Evolutionary conservation across 2,329 filamentous ascomycete genomes (phyloP).

Genomic region (Neofusicoccum ribis): DNA sequence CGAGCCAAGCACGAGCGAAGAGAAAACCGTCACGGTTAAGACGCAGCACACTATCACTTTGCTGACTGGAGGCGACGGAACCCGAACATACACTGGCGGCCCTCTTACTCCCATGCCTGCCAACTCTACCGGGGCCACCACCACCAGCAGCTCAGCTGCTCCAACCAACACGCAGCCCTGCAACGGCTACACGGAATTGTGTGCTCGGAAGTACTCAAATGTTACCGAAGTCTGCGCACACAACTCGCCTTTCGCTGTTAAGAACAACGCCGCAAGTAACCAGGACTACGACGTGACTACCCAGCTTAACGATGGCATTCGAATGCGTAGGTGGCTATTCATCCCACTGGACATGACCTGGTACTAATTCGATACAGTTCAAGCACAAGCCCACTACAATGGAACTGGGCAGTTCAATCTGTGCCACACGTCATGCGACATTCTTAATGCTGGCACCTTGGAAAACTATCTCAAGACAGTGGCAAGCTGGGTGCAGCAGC

Average conservation of each 20-base stretch:
- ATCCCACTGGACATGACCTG: neutral
- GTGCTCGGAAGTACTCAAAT: conserved; percentile 41
- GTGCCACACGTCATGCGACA: conserved; percentile 80
- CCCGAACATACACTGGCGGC: conserved; percentile 13
- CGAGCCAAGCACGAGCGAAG: neutral
- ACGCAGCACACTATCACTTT: conserved; percentile 12
- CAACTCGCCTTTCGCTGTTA: conserved; percentile 38
- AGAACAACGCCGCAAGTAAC: conserved; percentile 39
- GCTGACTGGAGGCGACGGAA: conserved; percentile 13
- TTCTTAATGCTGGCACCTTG: conserved; percentile 79
- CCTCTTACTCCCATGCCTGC: neutral
- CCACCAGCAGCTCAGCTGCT: conserved; percentile 28
- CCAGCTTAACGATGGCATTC: conserved; percentile 43
- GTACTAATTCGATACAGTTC: conserved; percentile 46
- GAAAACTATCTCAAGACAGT: conserved; percentile 71
- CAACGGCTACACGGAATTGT: conserved; percentile 44
- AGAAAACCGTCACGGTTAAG: conserved; percentile 11
- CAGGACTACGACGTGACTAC: conserved; percentile 38
- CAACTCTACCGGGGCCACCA: conserved; percentile 21
- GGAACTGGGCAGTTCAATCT: conserved; percentile 61
- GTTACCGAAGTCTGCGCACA: conserved; percentile 45
- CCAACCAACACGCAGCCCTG: conserved; percentile 44
- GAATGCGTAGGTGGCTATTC: conserved; percentile 29
- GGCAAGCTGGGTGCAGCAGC: conserved; percentile 67
- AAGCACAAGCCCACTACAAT: conserved; percentile 62